Percentiles rank a stretch among this genome's conserved stretches.
These are phyloP conservation scores for Phytopythium kandeliae DNA, from an alignment of 352 stramenopile species.

Conservation along the genomic window DNA sequence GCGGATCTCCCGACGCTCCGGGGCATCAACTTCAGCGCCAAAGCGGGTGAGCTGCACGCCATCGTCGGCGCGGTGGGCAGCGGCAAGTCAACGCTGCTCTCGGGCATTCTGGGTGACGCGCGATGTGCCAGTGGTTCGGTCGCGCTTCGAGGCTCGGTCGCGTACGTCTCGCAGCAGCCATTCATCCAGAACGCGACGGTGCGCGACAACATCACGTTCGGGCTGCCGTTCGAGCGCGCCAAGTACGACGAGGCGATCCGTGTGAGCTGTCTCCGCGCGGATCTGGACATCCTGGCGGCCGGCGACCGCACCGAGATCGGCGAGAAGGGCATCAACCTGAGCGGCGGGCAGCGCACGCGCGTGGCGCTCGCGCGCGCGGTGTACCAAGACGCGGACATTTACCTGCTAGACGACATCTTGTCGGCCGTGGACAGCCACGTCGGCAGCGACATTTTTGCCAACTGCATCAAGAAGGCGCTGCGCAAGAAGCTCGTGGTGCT, in stretches of 20 bases:
- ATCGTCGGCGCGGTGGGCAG: conserved; percentile 57
- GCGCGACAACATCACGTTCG: conserved; percentile 97
- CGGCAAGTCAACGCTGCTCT: conserved; percentile 71
- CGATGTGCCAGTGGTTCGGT: conserved; percentile 48
- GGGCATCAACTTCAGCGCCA: conserved; percentile 65
- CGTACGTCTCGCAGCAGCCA: conserved; percentile 93
- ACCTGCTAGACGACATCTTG: conserved; percentile 95
- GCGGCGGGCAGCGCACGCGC: conserved; percentile 92
- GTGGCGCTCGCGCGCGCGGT: conserved; percentile 92
- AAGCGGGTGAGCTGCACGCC: conserved; percentile 51
- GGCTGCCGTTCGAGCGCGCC: conserved; percentile 57
- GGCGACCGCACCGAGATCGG: conserved; percentile 97
- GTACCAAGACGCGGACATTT: conserved; percentile 93
- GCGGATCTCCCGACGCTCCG: conserved; percentile 24
- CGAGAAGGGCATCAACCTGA: conserved; percentile 97
- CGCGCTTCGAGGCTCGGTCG: conserved; percentile 82
- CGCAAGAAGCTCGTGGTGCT: conserved; percentile 90
- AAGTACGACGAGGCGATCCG: conserved; percentile 56
- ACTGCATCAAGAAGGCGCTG: conserved; percentile 88
- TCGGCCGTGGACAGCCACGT: conserved; percentile 97
- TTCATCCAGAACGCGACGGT: conserved; percentile 98
- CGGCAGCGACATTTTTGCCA: conserved; percentile 90
- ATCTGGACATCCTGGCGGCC: conserved; percentile 86
- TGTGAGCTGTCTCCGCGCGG: conserved; percentile 73
- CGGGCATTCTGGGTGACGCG: conserved; percentile 51